Evolutionary conservation across 306 rosid species (phyloP), one percentile per base, ranked within the genome.

Genomic region (Crotalaria pallida): DNA sequence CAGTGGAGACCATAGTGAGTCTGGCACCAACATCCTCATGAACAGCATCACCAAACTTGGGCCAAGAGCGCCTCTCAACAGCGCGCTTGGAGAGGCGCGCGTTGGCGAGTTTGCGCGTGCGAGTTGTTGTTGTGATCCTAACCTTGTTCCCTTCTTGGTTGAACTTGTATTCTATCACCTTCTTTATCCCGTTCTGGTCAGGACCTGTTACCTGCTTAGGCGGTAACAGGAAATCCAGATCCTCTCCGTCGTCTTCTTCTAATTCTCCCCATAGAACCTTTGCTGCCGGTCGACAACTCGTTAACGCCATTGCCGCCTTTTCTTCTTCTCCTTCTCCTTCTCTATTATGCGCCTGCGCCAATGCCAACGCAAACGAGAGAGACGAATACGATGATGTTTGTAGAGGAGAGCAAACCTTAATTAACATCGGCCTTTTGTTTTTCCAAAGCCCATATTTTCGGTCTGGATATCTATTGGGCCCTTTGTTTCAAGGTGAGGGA

Each of bases 1-100:
- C 96, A 3, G 96, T 89, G 80, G 96, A 86, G 26, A 89, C 83
- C 89, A 89, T 81, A 33, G 96, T 89, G 62, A 87, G 96, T 55
- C 89, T 77, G 48, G 80, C 77, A 12, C 88, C 86, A 12, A 89
- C 89, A n/a, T 89, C 96, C 69, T 89, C 92, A 29, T 86, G 85
- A 1, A 83, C 84, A 4, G 89, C 92, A 49, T 87, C 89, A 1
- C 92, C 96, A 52, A 89, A 89, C 83, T 89, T 89, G 21, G 87
- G 78, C 96, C 96, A 89, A 7, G 77, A 59, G 2, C 68, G 60
- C 27, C 77, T 24, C 60, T 72, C 77, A 3, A 72, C 23, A 38
- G 77, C 77, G 4, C 69, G 77, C 12, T 72, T 72, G 53, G 69
- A 58, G 22, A 72, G 77, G 50, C 77, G 77, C 1, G 77, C 77